These are phyloP conservation scores for Colletotrichum higginsianum DNA, from an alignment of 2,329 filamentous ascomycete genomes.

Conservation along the genomic window DNA sequence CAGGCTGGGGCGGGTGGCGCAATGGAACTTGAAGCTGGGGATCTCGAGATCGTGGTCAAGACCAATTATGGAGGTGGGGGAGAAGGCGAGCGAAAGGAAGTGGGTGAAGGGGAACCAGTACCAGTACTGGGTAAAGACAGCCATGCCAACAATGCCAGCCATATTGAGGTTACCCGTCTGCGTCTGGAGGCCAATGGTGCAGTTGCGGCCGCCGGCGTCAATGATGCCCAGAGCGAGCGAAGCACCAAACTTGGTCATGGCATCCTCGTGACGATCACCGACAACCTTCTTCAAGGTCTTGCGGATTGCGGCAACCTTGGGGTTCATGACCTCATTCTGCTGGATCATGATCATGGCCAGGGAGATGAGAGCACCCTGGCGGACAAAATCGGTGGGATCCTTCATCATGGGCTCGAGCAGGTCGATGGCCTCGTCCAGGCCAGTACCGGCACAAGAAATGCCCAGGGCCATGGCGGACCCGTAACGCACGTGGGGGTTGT, in stretches of 20 bases:
- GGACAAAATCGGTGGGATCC: conserved; percentile 97
- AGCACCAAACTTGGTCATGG: conserved; percentile 99
- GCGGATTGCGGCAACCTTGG: conserved; percentile 90
- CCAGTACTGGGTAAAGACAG: conserved; percentile 99
- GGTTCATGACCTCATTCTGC: conserved; percentile 98
- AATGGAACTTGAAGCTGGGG: conserved; percentile 95
- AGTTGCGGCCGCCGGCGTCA: conserved; percentile 97
- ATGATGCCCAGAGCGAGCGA: conserved; percentile 96
- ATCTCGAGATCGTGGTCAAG: conserved; percentile 95
- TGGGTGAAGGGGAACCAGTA: conserved; percentile 99
- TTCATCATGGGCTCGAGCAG: conserved; percentile 99
- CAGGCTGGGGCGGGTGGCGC: conserved; percentile 91
- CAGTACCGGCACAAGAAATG: conserved; percentile 97
- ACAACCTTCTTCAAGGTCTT: conserved; percentile 97
- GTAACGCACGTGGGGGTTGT: conserved; percentile 98
- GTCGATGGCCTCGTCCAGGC: conserved; percentile 95
- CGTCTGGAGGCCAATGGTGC: conserved; percentile 97
- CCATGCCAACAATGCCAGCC: conserved; percentile 97
- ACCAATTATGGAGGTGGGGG: conserved; percentile 95
- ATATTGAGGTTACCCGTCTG: conserved; percentile 99
- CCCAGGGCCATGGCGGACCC: conserved; percentile 98
- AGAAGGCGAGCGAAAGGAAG: conserved; percentile 95
- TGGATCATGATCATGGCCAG: conserved; percentile 99
- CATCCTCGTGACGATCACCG: conserved; percentile 95
- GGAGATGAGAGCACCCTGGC: conserved; percentile 94